phyloP scores from a whole-genome alignment of 2,329 filamentous ascomycete species.

The Hypoxylon sp. region DNA sequence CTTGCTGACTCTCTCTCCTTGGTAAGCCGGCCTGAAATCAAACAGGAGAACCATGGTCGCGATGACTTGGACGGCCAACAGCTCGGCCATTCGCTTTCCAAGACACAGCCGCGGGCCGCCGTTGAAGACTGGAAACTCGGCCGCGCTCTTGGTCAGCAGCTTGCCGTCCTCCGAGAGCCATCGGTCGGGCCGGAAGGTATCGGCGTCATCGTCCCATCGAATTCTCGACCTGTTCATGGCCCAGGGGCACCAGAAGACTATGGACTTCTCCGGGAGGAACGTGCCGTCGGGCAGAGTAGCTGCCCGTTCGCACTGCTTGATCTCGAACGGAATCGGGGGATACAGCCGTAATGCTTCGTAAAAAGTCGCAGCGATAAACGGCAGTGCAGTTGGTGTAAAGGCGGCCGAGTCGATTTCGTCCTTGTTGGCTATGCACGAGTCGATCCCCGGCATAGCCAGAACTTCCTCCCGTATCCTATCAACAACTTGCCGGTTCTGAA shows the following conservation, averaged over 20 bases:
- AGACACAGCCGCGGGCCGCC: slow-evolving; percentile 68
- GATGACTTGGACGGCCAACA: slow-evolving; percentile 64
- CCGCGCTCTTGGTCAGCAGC: slow-evolving; percentile 55
- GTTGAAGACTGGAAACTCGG: slow-evolving; percentile 71
- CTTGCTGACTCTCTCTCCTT: slow-evolving; percentile 61
- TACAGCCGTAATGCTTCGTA: slow-evolving; percentile 69
- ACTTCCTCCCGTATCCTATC: slow-evolving; percentile 55
- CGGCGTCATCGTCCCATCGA: slow-evolving; percentile 66
- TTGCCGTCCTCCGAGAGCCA: slow-evolving; percentile 58
- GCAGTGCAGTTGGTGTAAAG: slow-evolving; percentile 55
- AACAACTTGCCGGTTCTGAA: slow-evolving; percentile 56
- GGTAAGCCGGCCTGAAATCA: slow-evolving; percentile 56
- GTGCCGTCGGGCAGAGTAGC: slow-evolving; percentile 68
- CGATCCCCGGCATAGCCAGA: slow-evolving; percentile 33
- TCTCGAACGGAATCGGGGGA: slow-evolving; percentile 71
- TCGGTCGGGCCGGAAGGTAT: slow-evolving; percentile 63
- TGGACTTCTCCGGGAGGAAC: slow-evolving; percentile 58
- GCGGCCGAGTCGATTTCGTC: slow-evolving; percentile 41
- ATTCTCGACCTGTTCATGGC: slow-evolving; percentile 65
- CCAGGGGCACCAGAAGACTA: slow-evolving; percentile 71
- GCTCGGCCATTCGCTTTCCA: slow-evolving; percentile 71
- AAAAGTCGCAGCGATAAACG: slow-evolving; percentile 68
- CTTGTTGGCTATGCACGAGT: slow-evolving; percentile 7
- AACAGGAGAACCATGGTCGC: slow-evolving; percentile 58
- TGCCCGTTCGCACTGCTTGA: slow-evolving; percentile 63